Evolutionary conservation across 345 rosid species (phyloP).

Genomic region (Mercurialis annua): DNA sequence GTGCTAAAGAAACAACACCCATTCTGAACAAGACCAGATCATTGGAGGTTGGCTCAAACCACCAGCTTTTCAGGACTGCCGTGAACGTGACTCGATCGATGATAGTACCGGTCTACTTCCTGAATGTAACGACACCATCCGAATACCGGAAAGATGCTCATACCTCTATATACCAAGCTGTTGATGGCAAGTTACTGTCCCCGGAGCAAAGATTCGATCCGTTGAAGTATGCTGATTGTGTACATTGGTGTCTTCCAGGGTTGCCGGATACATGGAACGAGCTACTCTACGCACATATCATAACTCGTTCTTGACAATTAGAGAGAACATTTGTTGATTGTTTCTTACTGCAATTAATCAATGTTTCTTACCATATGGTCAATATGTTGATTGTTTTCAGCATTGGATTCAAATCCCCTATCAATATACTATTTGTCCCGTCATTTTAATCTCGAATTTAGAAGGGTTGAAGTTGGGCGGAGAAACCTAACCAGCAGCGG

Average conservation of each 20-base stretch:
- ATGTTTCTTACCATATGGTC: neutral
- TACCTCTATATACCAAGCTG: conserved; percentile 18
- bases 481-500: too few relatives aligned
- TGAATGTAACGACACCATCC: conserved; percentile 21
- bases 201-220: conserved; percentile 15
- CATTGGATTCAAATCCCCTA: too few relatives aligned
- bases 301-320: neutral
- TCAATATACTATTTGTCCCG: too few relatives aligned
- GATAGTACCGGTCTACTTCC: conserved; percentile 19
- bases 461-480: too few relatives aligned
- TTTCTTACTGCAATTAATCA: too few relatives aligned
- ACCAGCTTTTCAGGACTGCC: conserved; percentile 14
- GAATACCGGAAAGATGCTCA: conserved; percentile 33
- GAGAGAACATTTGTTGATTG: too few relatives aligned
- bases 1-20: conserved; percentile 20
- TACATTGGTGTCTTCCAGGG: conserved; percentile 27
- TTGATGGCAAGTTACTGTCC: conserved; percentile 12
- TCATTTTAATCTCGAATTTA: too few relatives aligned
- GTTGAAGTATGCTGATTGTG: conserved; percentile 16
- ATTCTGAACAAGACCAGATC: conserved; percentile 7
- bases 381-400: too few relatives aligned
- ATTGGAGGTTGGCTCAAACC: conserved; percentile 24
- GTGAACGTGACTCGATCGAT: conserved; percentile 14
- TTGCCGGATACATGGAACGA: conserved; percentile 31
- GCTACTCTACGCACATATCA: conserved; percentile 15